Conservation (phyloP, 768 basidiomycete genomes). For the Antrodiella citrinella region DNA sequence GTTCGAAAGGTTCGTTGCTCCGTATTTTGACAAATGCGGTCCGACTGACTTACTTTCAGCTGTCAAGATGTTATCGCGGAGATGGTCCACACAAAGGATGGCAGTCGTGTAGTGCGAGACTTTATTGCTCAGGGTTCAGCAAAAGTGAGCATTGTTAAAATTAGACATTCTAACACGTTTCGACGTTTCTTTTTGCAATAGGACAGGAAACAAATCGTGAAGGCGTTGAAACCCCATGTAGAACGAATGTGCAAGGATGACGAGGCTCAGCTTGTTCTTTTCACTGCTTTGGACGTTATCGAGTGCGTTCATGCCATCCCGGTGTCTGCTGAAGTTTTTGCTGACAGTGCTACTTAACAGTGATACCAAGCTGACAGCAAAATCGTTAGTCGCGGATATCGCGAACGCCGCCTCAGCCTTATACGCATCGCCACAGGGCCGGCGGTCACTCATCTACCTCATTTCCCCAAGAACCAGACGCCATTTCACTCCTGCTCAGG, state of each 20-base stretch:
- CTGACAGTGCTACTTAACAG: constrained; percentile 40
- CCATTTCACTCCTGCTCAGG: constrained; percentile 73
- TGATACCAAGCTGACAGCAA: constrained; percentile 84
- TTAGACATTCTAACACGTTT: neutral
- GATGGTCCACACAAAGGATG: constrained; percentile 91
- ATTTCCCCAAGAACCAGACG: constrained; percentile 75
- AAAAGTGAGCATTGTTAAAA: constrained; percentile 67
- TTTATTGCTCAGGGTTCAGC: constrained; percentile 78
- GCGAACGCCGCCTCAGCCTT: constrained; percentile 49
- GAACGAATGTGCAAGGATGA: constrained; percentile 84
- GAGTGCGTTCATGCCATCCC: constrained; percentile 48
- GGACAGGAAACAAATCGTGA: constrained; percentile 90
- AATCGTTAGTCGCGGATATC: constrained; percentile 70
- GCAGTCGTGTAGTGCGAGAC: constrained; percentile 77
- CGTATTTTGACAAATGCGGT: neutral
- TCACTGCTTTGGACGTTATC: constrained; percentile 83
- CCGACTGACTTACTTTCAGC: constrained; percentile 26
- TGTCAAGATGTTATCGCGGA: constrained; percentile 84
- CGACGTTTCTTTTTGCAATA: constrained; percentile 19
- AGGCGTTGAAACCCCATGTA: constrained; percentile 82
- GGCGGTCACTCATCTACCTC: constrained; percentile 76
- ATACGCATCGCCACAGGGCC: constrained; percentile 60
- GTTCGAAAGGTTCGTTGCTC: constrained; percentile 56
- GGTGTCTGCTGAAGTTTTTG: no score
- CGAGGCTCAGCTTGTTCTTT: constrained; percentile 84